These are phyloP conservation scores for Hymenoscyphus occultus DNA, from an alignment of 2,329 filamentous ascomycete genomes.

Conservation along the genomic window DNA sequence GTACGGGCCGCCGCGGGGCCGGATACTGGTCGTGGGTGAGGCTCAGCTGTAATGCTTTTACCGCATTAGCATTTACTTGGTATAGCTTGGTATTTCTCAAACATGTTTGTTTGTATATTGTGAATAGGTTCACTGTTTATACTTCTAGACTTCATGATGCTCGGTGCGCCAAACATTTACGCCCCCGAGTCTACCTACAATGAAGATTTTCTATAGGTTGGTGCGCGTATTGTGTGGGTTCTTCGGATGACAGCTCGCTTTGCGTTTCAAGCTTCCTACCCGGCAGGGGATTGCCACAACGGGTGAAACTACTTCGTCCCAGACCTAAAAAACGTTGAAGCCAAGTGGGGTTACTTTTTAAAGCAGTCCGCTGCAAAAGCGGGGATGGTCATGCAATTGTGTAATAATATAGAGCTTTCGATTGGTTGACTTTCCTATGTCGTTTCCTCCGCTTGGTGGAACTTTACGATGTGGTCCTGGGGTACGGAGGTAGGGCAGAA, in stretches of 20 bases:
- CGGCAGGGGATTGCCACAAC: too few species aligned
- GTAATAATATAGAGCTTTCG: neutral
- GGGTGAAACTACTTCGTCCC: too few species aligned
- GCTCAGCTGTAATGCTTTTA: neutral
- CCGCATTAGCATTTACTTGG: neutral
- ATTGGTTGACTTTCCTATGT: neutral
- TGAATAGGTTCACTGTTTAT: too few species aligned
- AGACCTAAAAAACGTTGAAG: neutral
- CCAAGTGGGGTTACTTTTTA: neutral
- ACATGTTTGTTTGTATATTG: neutral
- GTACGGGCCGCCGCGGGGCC: too few species aligned
- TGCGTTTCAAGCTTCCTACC: neutral
- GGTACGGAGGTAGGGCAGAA: too few species aligned
- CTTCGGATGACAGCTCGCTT: neutral
- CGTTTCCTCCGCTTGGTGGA: too few species aligned
- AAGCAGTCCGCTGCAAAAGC: neutral
- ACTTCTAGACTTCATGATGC: too few species aligned
- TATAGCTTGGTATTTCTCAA: neutral
- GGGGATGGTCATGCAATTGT: neutral
- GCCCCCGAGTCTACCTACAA: neutral
- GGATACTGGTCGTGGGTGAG: neutral
- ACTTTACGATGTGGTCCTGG: too few species aligned
- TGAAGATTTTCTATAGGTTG: neutral
- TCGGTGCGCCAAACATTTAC: neutral
- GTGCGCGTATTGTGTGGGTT: neutral